Evolutionary conservation across 495 filamentous ascomycete species (phyloP).

Genomic region (Penicillium dipodomyicola): DNA sequence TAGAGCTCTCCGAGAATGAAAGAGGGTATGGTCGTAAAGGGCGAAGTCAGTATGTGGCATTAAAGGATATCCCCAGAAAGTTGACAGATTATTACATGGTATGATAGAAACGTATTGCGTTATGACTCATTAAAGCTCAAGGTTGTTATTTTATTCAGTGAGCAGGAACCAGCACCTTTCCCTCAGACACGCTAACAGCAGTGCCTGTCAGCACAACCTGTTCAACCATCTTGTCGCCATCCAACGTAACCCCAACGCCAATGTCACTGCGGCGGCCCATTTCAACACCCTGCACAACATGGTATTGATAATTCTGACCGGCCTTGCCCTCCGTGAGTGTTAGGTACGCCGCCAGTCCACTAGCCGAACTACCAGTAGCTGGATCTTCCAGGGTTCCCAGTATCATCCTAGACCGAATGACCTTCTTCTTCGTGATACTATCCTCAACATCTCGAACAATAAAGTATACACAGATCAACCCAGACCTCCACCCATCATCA

Average conservation of each 20-base stretch:
- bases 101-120: neutral
- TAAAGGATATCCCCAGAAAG: no score
- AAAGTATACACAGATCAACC: constrained; percentile 57
- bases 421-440: constrained; percentile 25
- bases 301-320: constrained; percentile 39
- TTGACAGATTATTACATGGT: no score
- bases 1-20: no score
- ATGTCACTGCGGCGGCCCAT: constrained; percentile 71
- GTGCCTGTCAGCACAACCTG: constrained; percentile 54
- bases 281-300: constrained; percentile 71
- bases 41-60: no score
- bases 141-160: neutral
- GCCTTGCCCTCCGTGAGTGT: constrained; percentile 41
- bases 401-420: constrained; percentile 50
- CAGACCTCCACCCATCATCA: constrained; percentile 59
- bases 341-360: constrained; percentile 57
- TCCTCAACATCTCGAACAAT: constrained; percentile 48
- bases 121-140: neutral
- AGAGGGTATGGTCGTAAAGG: no score
- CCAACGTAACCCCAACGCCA: constrained; percentile 42
- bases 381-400: constrained; percentile 61
- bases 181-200: constrained; percentile 59
- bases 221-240: constrained; percentile 37
- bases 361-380: constrained; percentile 66
- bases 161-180: constrained; percentile 34